Evolutionary conservation across 352 stramenopile genomes (phyloP), one percentile per base, ranked within the genome.

Genomic region (Saprolegnia diclina): DNA sequence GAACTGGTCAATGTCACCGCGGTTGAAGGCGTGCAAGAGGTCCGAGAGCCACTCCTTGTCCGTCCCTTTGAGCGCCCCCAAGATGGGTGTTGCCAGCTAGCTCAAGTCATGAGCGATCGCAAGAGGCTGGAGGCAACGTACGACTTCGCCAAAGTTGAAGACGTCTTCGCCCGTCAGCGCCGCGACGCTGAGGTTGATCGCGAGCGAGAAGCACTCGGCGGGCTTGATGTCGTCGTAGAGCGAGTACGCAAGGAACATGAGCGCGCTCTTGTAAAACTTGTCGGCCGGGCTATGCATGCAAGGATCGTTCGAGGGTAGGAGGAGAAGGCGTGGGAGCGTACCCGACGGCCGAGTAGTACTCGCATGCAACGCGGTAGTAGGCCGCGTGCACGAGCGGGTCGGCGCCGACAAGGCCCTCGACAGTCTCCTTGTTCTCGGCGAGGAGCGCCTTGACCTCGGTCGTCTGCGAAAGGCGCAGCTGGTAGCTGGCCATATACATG

Each of bases 121-220:
- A 6, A 46, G 21, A 24, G 37, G 4, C 66, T 67, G 22, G 11
- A 13, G 55, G 26, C 42, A 13, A 76, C 86, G 42, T 55, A 98
- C 88, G 68, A 99, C 91, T 92, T 99, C 95, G 52, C 96, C 96
- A 75, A 99, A 98, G 82, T 99, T 99, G 80, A 98, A 99, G 2
- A 99, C 95, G 21, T 93, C 92, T 52, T 99, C 92, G 46, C 94
- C 97, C 21, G 95, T 98, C 45, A 99, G 82, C 40, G 97, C 96
- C 10, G 97, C 94, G 50, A 99, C 85, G 78, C 85, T 94, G 62
- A 99, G 86, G 81, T 98, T 96, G 16, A 96, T 87, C 0, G 96
- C 95, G 53, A 98, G 72, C 21, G 89, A 75, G 64, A 92, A 94
- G 45, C 88, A 80, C 59, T 97, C 88, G 18, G 86, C 74, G 1